Evolutionary conservation across 345 rosid species (phyloP).

Genomic region (Salix caprea): DNA sequence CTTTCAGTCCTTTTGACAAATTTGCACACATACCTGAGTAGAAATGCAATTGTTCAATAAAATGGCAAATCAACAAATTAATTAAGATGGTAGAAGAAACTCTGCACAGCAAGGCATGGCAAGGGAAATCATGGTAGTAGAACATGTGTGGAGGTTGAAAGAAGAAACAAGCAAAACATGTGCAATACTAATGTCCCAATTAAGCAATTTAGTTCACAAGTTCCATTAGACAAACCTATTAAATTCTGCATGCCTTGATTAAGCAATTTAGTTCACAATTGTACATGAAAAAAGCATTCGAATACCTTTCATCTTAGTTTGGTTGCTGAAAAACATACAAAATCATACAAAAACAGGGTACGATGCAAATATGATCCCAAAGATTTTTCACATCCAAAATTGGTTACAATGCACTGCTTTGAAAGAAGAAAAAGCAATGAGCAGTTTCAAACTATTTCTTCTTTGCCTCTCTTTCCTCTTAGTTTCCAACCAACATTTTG

Average conservation of each 20-base stretch:
- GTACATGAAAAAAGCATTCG: no score
- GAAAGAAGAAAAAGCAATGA: not conserved
- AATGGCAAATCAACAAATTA: not conserved
- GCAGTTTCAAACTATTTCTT: not conserved
- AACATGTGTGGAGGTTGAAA: not conserved
- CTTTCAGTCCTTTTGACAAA: constrained; percentile 58
- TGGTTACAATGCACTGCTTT: no score
- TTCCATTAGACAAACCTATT: not conserved
- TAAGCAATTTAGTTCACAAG: not conserved
- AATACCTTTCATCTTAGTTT: no score
- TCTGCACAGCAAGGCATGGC: not conserved
- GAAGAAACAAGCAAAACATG: not conserved
- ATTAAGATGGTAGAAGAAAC: not conserved
- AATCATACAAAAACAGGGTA: no score
- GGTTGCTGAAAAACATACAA: no score
- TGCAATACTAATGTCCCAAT: not conserved
- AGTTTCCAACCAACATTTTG: not conserved
- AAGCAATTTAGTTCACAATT: not conserved
- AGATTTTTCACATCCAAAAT: no score
- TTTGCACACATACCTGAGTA: constrained; percentile 42
- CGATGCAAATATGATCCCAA: no score
- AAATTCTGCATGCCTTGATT: not conserved
- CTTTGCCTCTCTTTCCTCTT: not conserved
- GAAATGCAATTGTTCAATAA: constrained; percentile 1
- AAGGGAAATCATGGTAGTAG: not conserved